Base-by-base conservation (phyloP, 129 eudicot species). In the Flaveria brownii region DNA sequence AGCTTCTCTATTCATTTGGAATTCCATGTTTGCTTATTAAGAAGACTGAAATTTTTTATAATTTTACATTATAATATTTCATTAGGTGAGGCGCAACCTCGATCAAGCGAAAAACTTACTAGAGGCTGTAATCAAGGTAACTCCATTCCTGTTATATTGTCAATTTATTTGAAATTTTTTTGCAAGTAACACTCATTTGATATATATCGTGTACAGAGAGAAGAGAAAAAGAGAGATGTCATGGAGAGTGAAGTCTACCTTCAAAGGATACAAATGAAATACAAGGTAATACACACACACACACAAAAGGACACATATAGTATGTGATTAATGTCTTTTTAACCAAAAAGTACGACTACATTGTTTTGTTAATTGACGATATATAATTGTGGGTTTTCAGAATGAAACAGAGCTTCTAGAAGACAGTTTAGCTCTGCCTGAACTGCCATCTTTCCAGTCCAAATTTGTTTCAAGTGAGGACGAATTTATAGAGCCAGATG, bases 201-300 rank as follows among this genome's bases (percentile, higher is more conserved):
- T 2, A 15, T 42, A 46, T 62, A 22, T 75, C 47, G 30, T 28
- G 41, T 82, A 80, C 84, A 92, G 97, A 86, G 99, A 77, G 99
- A 94, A 78, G 99, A 94, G 90, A 94, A 89, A 70, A 94, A 94
- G 68, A 85, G 97, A 83, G 99, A 94, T 57, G 93, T 94, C 69
- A 77, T 86, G 87, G 94, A 86, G 83, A 90, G 84, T 56, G 98
- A 93, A 82, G 90, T 90, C 54, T 78, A 83, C 84, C 87, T 90
- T 25, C 98, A 93, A 75, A 88, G 97, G 80, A 80, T 90, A 45
- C 96, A 93, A 78, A 72, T 93, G 91, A 88, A 85, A 70, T 88
- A 88, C 73, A 90, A 93, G 96, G 98, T 90, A 36, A 36, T 36
- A 36, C 41, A 36, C 41, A 36, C 39, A 33, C 39, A 33, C 39